Conservation (phyloP, 2,329 filamentous ascomycete species). For the Paecilomyces sp. region DNA sequence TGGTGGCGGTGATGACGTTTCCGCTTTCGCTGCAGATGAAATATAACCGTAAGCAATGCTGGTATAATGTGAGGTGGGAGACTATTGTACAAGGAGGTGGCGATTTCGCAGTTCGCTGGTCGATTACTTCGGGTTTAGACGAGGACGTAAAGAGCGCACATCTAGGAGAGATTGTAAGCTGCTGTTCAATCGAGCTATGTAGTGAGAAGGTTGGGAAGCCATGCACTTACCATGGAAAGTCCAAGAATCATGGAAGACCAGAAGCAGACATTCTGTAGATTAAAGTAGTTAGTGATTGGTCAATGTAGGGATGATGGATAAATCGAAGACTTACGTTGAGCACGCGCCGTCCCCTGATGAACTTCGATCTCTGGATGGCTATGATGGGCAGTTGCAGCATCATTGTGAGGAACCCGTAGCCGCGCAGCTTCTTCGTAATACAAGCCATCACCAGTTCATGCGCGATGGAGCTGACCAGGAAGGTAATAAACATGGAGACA, state of each 20-base stretch:
- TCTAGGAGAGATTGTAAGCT: constrained; percentile 26
- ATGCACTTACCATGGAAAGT: constrained; percentile 60
- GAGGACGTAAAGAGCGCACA: constrained; percentile 55
- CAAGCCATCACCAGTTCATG: constrained; percentile 97
- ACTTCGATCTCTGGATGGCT: constrained; percentile 75
- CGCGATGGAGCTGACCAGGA: constrained; percentile 78
- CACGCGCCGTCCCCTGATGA: constrained; percentile 65
- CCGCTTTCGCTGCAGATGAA: neutral
- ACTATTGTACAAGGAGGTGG: neutral
- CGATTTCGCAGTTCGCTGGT: neutral
- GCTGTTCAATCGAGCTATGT: neutral
- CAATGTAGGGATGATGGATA: neutral
- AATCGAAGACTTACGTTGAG: constrained; percentile 52
- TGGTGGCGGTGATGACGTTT: neutral
- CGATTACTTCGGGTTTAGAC: constrained; percentile 25
- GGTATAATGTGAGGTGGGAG: neutral
- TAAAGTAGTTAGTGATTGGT: constrained; percentile 4
- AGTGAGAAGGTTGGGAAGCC: constrained; percentile 1
- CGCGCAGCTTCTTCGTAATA: constrained; percentile 92
- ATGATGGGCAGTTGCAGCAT: constrained; percentile 96
- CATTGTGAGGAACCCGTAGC: constrained; percentile 89
- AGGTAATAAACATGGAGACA: constrained; percentile 80
- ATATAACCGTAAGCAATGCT: neutral
- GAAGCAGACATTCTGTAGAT: constrained; percentile 66
- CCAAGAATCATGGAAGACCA: constrained; percentile 91